Evolutionary conservation across 371 early-diverging fungal genomes (phyloP).

Genomic region (Saksenaea oblongispora): DNA sequence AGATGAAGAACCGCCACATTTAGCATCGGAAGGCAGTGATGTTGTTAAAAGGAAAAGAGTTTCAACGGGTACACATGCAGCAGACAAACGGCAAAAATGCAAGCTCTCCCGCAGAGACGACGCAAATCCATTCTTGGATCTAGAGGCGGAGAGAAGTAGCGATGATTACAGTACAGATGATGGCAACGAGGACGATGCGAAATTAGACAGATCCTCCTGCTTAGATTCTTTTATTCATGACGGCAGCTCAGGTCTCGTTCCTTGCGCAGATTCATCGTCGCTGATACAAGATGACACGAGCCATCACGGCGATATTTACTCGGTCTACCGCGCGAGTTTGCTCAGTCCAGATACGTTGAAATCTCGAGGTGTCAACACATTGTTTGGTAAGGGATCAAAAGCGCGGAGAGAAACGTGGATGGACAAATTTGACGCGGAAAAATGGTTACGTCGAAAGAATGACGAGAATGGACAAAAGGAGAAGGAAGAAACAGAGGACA

Average conservation of each 20-base stretch:
- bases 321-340: neutral
- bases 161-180: constrained; percentile 8
- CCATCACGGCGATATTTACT: neutral
- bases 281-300: neutral
- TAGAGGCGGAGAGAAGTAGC: constrained; percentile 10
- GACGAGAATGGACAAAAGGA: neutral
- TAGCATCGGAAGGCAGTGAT: neutral
- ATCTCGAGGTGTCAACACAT: neutral
- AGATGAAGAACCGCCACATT: neutral
- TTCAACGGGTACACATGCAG: neutral
- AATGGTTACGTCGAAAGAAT: neutral
- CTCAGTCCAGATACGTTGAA: neutral
- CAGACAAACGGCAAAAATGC: neutral
- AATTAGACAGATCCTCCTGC: neutral
- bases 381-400: neutral
- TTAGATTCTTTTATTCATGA: constrained; percentile 11
- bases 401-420: neutral
- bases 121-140: constrained; percentile 7
- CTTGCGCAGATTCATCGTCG: neutral
- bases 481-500: neutral
- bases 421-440: neutral
- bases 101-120: neutral
- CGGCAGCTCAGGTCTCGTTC: constrained; percentile 4
- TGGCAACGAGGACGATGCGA: constrained; percentile 1
- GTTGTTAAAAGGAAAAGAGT: neutral